Base-by-base conservation (phyloP, 2,329 filamentous ascomycete species). In the Fusarium aywerte region DNA sequence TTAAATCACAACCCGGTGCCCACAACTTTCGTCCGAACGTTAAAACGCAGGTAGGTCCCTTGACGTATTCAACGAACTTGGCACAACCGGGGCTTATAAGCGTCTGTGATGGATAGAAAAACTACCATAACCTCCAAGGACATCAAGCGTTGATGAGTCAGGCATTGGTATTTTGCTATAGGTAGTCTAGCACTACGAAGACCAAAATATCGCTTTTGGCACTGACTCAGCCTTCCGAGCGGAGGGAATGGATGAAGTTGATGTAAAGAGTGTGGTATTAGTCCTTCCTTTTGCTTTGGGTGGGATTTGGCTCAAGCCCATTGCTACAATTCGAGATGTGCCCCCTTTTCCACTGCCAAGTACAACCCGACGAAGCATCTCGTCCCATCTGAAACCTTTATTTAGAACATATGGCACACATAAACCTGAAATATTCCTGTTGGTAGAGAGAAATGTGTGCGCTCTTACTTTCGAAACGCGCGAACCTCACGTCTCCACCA, bases 401-500 rank as follows among this genome's bases (percentile, higher is more conserved):
- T 44, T 27, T 20, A 59, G 49, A 48, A 51, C 54, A 51, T 36
- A 47, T 51, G 23, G 52, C 42, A 29, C 31, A 51, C 40, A 43
- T 27, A 15, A 18, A 49, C 23, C 27, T 40, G 31, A 33, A 18
- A 15, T 18, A 35, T 25, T 40, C 9, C 18, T 16, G 16, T 15
- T 25, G 32, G 23, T 12, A 29, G 18, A 38, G 18, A 32, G 27
- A 32, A 44, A 47, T 20, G 29, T 20, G 38, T 48, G 45, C 42
- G 13, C 56, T 42, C 49, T 65, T 82, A 87, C 73, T 84, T 84
- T 62, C 85, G 81, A 73, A 87, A 90, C 31, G 87, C 87, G 63
- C 82, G 81, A 50, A 87, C 80, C 71, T 89, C 83, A 63, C 87
- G 82, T 73, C 86, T 84, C 93, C 93, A 97, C 93, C 93, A 97